phyloP scores from a whole-genome alignment of 2,329 filamentous ascomycete genomes.

The Penicillium sp. region DNA sequence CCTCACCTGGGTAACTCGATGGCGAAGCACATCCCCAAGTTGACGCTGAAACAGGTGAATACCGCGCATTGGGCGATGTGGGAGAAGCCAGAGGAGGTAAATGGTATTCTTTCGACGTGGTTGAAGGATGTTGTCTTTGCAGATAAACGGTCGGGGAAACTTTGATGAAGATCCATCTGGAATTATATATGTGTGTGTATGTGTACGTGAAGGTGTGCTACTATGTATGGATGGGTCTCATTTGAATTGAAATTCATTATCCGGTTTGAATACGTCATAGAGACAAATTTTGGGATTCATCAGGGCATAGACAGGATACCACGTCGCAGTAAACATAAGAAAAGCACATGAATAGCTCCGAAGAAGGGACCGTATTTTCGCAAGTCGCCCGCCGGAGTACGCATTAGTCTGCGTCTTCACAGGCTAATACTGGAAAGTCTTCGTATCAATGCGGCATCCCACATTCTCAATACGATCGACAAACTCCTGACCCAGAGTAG shows the following conservation, averaged over 20 bases:
- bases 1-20: constrained; percentile 72
- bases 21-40: constrained; percentile 66
- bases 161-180: constrained; percentile 36
- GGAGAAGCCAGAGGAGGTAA: constrained; percentile 72
- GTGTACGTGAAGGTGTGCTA: background rate
- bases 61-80: constrained; percentile 82
- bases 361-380: background rate
- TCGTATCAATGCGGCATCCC: constrained; percentile 48
- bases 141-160: constrained; percentile 46
- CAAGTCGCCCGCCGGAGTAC: background rate
- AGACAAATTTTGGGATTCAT: background rate
- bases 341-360: constrained; percentile 1
- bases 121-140: constrained; percentile 60
- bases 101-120: constrained; percentile 70
- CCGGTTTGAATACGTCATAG: background rate
- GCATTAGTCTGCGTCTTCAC: no score
- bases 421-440: constrained; percentile 39
- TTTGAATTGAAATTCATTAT: background rate
- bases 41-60: constrained; percentile 69
- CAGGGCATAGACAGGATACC: background rate
- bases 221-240: background rate
- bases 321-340: background rate
- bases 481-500: constrained; percentile 52
- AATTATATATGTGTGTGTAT: background rate
- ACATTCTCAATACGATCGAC: constrained; percentile 50